These are phyloP conservation scores for Alternaria arborescens DNA, from an alignment of 2,329 filamentous ascomycete genomes.

Conservation along the genomic window DNA sequence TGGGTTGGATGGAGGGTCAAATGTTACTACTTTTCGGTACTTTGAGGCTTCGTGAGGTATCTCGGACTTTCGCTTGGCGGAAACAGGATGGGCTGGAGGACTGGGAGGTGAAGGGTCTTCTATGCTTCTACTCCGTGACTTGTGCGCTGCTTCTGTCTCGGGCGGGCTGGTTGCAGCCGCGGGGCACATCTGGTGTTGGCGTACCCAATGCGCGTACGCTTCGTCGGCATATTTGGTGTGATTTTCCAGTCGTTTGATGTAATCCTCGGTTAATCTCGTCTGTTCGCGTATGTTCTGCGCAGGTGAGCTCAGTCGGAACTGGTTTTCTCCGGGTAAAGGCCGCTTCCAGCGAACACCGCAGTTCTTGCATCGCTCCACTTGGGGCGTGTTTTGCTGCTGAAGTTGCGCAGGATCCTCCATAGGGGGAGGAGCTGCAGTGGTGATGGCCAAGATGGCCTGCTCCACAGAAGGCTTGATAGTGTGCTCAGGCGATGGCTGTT, in stretches of 20 bases:
- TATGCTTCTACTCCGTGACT: slow-evolving; percentile 12
- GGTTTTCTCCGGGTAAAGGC: slow-evolving; percentile 25
- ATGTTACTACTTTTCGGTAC: slow-evolving; percentile 21
- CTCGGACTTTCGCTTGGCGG: slow-evolving; percentile 32
- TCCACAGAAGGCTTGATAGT: slow-evolving; percentile 18
- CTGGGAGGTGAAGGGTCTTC: not conserved
- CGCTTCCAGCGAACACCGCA: slow-evolving; percentile 34
- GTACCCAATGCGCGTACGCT: slow-evolving; percentile 20
- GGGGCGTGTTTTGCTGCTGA: slow-evolving; percentile 22
- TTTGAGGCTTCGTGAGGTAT: slow-evolving; percentile 22
- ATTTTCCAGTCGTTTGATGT: slow-evolving; percentile 28
- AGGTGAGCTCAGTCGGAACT: slow-evolving; percentile 18
- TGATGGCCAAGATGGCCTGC: slow-evolving; percentile 5
- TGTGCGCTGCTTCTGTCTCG: slow-evolving; percentile 10
- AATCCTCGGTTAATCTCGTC: slow-evolving; percentile 21
- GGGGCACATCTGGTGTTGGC: slow-evolving; percentile 12
- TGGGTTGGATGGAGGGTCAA: slow-evolving; percentile 16
- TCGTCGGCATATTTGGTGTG: slow-evolving; percentile 28
- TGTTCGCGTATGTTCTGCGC: slow-evolving; percentile 27
- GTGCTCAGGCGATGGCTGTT: slow-evolving; percentile 13
- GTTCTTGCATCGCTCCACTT: slow-evolving; percentile 30
- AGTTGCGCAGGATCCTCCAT: slow-evolving; percentile 11
- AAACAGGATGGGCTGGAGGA: slow-evolving; percentile 8
- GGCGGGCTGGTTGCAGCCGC: slow-evolving; percentile 8
- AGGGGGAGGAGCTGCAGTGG: slow-evolving; percentile 2